Percentiles rank a stretch among this genome's conserved stretches.
Evolutionary conservation across 768 basidiomycete genomes (phyloP).

Genomic region (Lentinula edodes): DNA sequence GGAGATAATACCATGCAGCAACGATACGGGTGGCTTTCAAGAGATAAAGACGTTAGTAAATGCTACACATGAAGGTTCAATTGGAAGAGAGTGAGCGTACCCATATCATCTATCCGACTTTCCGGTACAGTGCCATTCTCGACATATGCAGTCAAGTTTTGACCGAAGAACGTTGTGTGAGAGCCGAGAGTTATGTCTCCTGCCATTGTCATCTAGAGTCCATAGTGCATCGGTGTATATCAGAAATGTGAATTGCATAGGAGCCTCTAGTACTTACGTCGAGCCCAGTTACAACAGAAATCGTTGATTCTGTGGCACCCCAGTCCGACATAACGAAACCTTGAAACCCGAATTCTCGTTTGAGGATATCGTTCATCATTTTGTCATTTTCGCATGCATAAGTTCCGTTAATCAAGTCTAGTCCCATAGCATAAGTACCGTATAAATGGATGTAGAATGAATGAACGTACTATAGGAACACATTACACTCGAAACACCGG

Average conservation of each 20-base stretch:
- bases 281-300: constrained; percentile 53
- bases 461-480: constrained; percentile 61
- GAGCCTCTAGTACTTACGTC: constrained; percentile 40
- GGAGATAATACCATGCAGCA: constrained; percentile 62
- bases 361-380: constrained; percentile 68
- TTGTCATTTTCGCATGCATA: constrained; percentile 75
- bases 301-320: constrained; percentile 58
- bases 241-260: background rate
- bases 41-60: constrained; percentile 2
- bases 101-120: constrained; percentile 73
- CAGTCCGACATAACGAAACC: constrained; percentile 77
- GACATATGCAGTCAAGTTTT: constrained; percentile 62
- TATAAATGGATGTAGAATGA: background rate
- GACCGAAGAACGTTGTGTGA: constrained; percentile 57
- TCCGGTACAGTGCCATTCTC: constrained; percentile 66
- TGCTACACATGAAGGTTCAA: background rate
- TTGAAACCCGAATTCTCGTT: constrained; percentile 72
- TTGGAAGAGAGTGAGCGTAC: constrained; percentile 20
- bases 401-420: constrained; percentile 63
- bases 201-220: constrained; percentile 64
- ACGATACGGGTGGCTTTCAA: constrained; percentile 65
- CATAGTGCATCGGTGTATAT: background rate
- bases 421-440: background rate
- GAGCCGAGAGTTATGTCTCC: constrained; percentile 49
- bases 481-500: constrained; percentile 70